A percentile compares a stretch with the other conserved stretches of the same genome.
Evolutionary conservation across 2,329 filamentous ascomycete genomes (phyloP).

Genomic region (Trichoderma atroviride): DNA sequence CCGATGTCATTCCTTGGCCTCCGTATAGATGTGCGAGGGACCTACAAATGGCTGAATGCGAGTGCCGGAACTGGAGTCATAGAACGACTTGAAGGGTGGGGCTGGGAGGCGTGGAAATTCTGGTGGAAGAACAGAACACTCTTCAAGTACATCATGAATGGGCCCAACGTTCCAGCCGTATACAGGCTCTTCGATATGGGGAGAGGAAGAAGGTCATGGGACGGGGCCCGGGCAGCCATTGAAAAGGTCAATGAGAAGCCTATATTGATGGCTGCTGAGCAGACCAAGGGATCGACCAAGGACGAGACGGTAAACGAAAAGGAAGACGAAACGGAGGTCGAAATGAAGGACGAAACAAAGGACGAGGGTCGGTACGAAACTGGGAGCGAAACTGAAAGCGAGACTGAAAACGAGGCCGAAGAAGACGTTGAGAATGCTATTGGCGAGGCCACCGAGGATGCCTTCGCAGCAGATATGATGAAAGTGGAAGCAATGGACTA

Average conservation of each 20-base stretch:
- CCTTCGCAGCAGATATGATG: background rate
- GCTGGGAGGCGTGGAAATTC: slow-evolving; percentile 46
- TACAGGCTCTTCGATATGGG: slow-evolving; percentile 48
- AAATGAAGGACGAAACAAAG: background rate
- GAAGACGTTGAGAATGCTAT: background rate
- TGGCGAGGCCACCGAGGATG: background rate
- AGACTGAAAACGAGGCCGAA: background rate
- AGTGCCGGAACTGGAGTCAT: slow-evolving; percentile 47
- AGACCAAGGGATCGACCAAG: background rate
- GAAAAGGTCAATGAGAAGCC: slow-evolving; percentile 34
- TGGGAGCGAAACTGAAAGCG: background rate
- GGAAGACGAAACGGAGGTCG: background rate
- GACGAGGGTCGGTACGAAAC: background rate
- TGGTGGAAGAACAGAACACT: slow-evolving; percentile 47
- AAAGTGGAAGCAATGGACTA: background rate
- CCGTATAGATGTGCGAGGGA: slow-evolving; percentile 30
- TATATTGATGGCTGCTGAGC: slow-evolving; percentile 25
- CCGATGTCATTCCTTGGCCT: slow-evolving; percentile 35
- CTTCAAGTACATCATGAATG: slow-evolving; percentile 46
- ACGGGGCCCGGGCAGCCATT: slow-evolving; percentile 41
- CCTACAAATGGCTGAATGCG: slow-evolving; percentile 44
- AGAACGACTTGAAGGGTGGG: slow-evolving; percentile 44
- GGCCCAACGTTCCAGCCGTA: slow-evolving; percentile 42
- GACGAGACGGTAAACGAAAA: background rate
- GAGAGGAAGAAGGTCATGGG: slow-evolving; percentile 44